Evolutionary conservation across 495 filamentous ascomycete genomes (phyloP), one percentile per base, ranked within the genome.

Genomic region (Xylaria telfairii): DNA sequence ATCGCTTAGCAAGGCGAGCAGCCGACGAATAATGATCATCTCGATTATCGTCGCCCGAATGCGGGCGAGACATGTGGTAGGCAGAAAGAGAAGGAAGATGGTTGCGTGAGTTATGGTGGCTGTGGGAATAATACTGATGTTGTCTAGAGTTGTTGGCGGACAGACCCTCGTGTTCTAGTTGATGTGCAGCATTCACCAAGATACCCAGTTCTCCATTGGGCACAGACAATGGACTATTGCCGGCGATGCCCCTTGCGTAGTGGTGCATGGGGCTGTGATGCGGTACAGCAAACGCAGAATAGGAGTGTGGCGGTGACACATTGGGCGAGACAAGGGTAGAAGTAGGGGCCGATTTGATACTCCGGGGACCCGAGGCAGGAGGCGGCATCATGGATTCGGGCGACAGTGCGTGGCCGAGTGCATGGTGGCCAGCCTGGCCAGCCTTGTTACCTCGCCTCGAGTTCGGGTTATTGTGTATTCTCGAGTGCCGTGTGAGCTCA

Each of bases 391-490:
- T 78, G 74, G 86, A 87, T 39, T 82, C 84, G 70, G 87, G 87
- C 68, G 82, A 81, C 71, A 87, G 71, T 30, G 73, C 69, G 39
- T 81, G 80, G 54, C 74, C 71, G n/a, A 76, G 65, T 67, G 67
- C 76, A 68, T 78, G 77, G 65, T 76, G 76, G 4, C 75, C 53
- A 12, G 70, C 70, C 72, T 92, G 90, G 13, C 92, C 76, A 63
- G 76, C 89, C 85, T 97, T 97, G 86, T 97, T 97, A 61, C 93
- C 95, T 76, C 96, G 86, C 79, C 96, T 87, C 71, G 94, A 97
- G 86, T 98, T 98, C 57, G 96, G 96, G 83, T 99, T 99, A 87
- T 91, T 97, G 88, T 99, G 96, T 85, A 99, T 99, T 79, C 96
- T 88, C 79, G 96, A 98, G 83, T 99, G 96, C 57, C 96, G 89